phyloP scores from a whole-genome alignment of 345 rosid genomes.

The Syzygium oleosum region DNA sequence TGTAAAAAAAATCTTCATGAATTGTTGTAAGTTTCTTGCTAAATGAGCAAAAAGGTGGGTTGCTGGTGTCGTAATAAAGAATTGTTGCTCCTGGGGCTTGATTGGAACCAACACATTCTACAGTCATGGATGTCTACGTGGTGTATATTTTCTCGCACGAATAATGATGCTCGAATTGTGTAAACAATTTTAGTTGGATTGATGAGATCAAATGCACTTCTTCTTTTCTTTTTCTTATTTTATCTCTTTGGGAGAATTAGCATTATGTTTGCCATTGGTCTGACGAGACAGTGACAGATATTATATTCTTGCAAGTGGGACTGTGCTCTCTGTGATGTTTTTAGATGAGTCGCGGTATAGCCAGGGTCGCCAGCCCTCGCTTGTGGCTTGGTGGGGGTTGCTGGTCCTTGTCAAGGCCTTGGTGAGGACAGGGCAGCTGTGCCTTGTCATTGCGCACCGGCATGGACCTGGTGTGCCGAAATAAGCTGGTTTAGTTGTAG shows the following conservation, averaged over 20 bases:
- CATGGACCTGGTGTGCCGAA: not conserved
- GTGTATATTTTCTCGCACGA: not conserved
- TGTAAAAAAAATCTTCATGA: not conserved
- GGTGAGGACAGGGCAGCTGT: not conserved
- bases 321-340: not conserved
- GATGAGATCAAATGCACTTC: not conserved
- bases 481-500: not conserved
- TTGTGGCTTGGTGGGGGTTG: not conserved
- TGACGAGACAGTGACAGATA: not conserved
- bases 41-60: not conserved
- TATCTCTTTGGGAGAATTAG: not conserved
- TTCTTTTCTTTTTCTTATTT: not conserved
- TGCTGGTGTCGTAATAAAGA: not conserved
- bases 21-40: not conserved
- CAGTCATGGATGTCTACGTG: not conserved
- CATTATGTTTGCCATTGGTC: not conserved
- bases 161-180: not conserved
- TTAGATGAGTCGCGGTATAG: not conserved
- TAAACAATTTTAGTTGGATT: not conserved
- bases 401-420: fast-evolving
- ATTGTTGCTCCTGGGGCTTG: not conserved
- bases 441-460: not conserved
- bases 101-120: not conserved
- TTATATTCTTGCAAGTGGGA: not conserved
- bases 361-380: not conserved